Conservation (phyloP, 306 rosid genomes). For the Citrullus amarus region DNA sequence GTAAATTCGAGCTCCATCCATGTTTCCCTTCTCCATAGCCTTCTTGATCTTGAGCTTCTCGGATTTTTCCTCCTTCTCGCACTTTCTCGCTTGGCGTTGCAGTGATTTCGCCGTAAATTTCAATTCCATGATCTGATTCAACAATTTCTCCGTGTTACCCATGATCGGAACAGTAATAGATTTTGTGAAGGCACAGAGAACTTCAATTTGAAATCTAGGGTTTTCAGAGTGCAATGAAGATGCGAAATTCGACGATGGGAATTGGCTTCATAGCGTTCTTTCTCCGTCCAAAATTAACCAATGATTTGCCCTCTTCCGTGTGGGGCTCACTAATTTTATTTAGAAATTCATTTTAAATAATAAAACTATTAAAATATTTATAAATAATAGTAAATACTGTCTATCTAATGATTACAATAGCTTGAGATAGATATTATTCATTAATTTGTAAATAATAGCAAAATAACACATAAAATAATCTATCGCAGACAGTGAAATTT, state of each 20-base stretch:
- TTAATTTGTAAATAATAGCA: no score
- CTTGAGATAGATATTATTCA: no score
- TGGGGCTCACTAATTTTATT: background rate
- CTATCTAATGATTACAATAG: no score
- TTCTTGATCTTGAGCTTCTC: constrained; percentile 90
- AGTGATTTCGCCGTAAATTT: constrained; percentile 91
- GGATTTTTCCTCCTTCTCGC: constrained; percentile 92
- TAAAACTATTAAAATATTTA: no score
- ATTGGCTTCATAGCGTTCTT: background rate
- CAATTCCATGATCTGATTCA: constrained; percentile 94
- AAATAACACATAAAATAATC: no score
- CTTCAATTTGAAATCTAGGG: constrained; percentile 1
- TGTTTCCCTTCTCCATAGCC: constrained; percentile 89
- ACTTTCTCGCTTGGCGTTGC: constrained; percentile 68
- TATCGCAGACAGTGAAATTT: no score
- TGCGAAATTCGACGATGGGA: background rate
- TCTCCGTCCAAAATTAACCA: background rate
- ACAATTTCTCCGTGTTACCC: constrained; percentile 87
- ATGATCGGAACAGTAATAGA: constrained; percentile 14
- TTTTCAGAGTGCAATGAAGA: background rate
- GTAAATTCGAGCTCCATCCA: constrained; percentile 89
- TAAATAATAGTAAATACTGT: no score
- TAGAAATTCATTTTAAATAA: no score
- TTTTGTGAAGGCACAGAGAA: background rate
- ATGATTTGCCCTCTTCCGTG: background rate